Evolutionary conservation across 1,284 basidiomycete species (phyloP).

Genomic region (Retiboletus flavoniger): DNA sequence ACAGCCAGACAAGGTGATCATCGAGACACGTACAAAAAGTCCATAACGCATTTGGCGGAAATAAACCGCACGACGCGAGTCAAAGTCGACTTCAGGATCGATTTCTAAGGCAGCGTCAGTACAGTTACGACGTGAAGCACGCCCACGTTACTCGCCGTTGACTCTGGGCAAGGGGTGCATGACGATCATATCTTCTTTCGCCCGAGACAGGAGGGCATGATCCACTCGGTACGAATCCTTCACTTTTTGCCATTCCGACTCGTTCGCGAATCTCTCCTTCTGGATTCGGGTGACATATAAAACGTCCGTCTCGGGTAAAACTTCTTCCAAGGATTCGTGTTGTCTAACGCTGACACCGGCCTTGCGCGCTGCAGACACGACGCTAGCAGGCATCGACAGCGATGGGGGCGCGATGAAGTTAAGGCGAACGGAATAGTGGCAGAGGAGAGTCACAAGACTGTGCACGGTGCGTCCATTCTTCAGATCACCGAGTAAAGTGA

Average conservation of each 20-base stretch:
- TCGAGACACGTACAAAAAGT: slow-evolving; percentile 74
- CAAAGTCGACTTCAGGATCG: slow-evolving; percentile 97
- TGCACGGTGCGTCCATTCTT: slow-evolving; percentile 99
- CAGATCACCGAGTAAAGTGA: slow-evolving; percentile 94
- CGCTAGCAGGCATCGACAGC: slow-evolving; percentile 89
- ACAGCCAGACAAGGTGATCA: background rate
- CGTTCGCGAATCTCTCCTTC: slow-evolving; percentile 87
- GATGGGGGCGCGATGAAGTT: slow-evolving; percentile 94
- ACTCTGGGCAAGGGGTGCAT: slow-evolving; percentile 97
- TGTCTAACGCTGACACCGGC: slow-evolving; percentile 80
- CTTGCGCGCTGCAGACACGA: slow-evolving; percentile 81
- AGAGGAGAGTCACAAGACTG: slow-evolving; percentile 90
- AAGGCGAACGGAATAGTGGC: slow-evolving; percentile 89
- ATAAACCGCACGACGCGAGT: slow-evolving; percentile 91
- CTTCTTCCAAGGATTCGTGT: slow-evolving; percentile 86
- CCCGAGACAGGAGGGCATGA: slow-evolving; percentile 87
- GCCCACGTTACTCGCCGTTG: slow-evolving; percentile 58
- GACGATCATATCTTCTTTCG: slow-evolving; percentile 96
- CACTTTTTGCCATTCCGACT: slow-evolving; percentile 85
- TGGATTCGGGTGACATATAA: slow-evolving; percentile 97
- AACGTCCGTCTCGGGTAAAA: slow-evolving; percentile 92
- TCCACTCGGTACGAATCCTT: slow-evolving; percentile 94
- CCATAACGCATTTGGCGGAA: slow-evolving; percentile 99
- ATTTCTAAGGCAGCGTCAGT: slow-evolving; percentile 64
- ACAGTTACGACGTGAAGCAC: background rate